These are phyloP conservation scores for Venturia aucupariae DNA, from an alignment of 2,329 filamentous ascomycete species.

Conservation along the genomic window DNA sequence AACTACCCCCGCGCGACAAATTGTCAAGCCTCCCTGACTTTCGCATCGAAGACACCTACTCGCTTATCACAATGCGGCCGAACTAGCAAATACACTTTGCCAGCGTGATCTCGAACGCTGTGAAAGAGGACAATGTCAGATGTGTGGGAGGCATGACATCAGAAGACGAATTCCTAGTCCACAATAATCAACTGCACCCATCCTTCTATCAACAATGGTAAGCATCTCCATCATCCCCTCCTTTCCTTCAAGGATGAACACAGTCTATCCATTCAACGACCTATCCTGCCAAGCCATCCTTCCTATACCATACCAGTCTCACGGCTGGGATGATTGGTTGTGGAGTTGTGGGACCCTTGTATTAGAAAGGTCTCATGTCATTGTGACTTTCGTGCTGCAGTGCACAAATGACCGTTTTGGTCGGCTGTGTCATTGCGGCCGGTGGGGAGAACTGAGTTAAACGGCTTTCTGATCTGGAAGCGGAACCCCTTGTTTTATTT, in stretches of 20 bases:
- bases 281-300: slow-evolving; percentile 14
- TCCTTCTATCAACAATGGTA: too few relatives aligned
- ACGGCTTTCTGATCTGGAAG: slow-evolving; percentile 10
- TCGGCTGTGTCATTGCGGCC: slow-evolving; percentile 7
- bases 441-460: slow-evolving; percentile 15
- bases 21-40: too few relatives aligned
- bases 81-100: background rate
- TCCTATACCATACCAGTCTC: slow-evolving; percentile 13
- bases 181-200: too few relatives aligned
- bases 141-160: background rate
- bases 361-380: slow-evolving; percentile 6
- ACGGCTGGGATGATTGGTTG: slow-evolving; percentile 15
- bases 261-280: slow-evolving; percentile 16
- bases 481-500: background rate
- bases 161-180: too few relatives aligned
- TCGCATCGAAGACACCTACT: background rate
- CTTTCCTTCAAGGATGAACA: slow-evolving; percentile 10
- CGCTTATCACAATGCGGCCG: background rate
- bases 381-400: slow-evolving; percentile 10
- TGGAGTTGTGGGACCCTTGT: slow-evolving; percentile 14
- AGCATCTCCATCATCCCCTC: background rate
- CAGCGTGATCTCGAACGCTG: background rate
- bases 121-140: background rate
- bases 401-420: slow-evolving; percentile 9
- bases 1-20: too few relatives aligned